phyloP scores from a whole-genome alignment of 2,329 filamentous ascomycete genomes.

The Aspergillus clavatus region DNA sequence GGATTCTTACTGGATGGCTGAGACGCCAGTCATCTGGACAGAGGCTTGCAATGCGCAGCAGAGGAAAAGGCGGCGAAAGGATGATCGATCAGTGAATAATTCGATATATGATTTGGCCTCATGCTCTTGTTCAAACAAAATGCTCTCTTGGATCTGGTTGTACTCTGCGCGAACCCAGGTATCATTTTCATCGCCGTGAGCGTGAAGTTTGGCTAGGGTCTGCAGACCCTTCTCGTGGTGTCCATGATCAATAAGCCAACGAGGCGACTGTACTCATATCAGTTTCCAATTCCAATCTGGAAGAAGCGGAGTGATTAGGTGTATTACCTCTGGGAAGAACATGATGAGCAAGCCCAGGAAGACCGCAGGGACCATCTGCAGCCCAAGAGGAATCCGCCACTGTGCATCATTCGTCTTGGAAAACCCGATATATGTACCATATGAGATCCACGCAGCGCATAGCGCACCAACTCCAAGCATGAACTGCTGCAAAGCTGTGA shows the following conservation, averaged over 20 bases:
- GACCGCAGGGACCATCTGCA: conserved; percentile 66
- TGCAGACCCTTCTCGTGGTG: conserved; percentile 59
- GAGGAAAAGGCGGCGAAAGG: conserved; percentile 67
- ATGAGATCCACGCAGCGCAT: conserved; percentile 68
- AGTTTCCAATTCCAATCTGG: not conserved
- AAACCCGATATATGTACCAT: conserved; percentile 56
- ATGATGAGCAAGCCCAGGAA: conserved; percentile 62
- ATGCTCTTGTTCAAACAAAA: conserved; percentile 62
- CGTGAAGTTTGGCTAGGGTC: conserved; percentile 65
- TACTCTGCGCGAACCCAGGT: conserved; percentile 69
- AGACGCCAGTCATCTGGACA: conserved; percentile 72
- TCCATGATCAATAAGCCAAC: conserved; percentile 72
- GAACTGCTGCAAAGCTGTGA: conserved; percentile 74
- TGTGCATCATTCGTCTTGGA: conserved; percentile 45
- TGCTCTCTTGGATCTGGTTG: conserved; percentile 63
- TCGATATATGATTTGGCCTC: conserved; percentile 67
- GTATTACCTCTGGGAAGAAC: conserved; percentile 60
- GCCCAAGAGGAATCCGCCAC: conserved; percentile 62
- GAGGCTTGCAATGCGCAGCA: conserved; percentile 65
- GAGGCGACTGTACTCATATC: conserved; percentile 44
- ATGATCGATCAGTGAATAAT: conserved; percentile 61
- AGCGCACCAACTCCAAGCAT: conserved; percentile 75
- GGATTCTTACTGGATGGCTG: conserved; percentile 56
- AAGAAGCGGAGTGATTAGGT: not conserved
- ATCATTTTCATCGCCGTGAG: conserved; percentile 62